Percentiles rank a stretch among this genome's conserved stretches.
phyloP scores from a whole-genome alignment of 129 eudicot genomes.

The Mikania micrantha region DNA sequence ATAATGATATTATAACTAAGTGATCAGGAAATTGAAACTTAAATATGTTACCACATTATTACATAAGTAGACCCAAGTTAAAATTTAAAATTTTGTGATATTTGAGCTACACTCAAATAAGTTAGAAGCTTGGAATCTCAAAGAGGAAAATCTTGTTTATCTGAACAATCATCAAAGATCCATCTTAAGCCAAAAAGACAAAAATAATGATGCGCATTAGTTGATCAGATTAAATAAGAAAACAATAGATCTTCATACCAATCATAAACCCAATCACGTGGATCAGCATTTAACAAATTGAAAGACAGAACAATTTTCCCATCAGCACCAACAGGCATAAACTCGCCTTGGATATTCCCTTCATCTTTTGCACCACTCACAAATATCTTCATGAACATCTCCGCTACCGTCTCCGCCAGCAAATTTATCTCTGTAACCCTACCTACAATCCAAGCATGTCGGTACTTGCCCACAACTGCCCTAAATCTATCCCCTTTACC shows the following conservation, averaged over 20 bases:
- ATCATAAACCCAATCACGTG: conserved; percentile 74
- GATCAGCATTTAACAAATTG: conserved; percentile 94
- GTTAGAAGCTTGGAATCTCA: neutral
- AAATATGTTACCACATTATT: no score
- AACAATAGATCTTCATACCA: conserved; percentile 46
- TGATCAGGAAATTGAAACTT: neutral
- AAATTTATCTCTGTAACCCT: conserved; percentile 36
- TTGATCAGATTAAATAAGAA: neutral
- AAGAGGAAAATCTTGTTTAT: neutral
- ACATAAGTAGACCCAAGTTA: no score
- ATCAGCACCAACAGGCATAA: conserved; percentile 98
- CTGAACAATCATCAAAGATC: neutral
- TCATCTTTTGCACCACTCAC: conserved; percentile 75
- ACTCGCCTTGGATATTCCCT: conserved; percentile 66
- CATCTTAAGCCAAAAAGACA: neutral
- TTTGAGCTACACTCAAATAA: neutral
- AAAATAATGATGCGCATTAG: neutral
- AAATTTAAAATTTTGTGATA: neutral
- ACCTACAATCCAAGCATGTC: conserved; percentile 89
- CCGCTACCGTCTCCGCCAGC: conserved; percentile 56
- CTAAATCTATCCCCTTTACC: conserved; percentile 47
- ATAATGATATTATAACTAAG: neutral
- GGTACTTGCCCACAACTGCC: conserved; percentile 80
- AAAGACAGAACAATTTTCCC: conserved; percentile 86
- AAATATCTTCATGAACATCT: conserved; percentile 60